These are phyloP conservation scores for Cyanophora paradoxa DNA, from an alignment of 78 protist species.

Conservation along the genomic window DNA sequence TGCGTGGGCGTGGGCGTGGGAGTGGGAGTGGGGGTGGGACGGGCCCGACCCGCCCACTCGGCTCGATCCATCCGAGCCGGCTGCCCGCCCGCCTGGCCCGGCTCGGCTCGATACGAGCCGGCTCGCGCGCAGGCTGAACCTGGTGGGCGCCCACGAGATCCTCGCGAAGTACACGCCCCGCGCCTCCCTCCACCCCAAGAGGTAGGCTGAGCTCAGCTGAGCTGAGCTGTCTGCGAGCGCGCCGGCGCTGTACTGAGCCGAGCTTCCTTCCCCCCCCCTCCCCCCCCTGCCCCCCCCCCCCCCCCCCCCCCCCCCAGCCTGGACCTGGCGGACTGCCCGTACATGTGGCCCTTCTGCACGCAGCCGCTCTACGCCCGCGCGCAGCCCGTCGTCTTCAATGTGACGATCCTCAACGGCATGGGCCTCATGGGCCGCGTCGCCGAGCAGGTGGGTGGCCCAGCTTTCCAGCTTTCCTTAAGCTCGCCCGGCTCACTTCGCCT, in stretches of 20 bases:
- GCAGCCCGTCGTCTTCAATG: constrained; percentile 63
- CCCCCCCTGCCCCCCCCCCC: too few species aligned
- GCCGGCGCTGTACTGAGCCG: too few species aligned
- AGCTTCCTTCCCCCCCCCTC: too few species aligned
- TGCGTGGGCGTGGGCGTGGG: neutral
- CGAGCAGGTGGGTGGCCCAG: neutral
- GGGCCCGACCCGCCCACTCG: too few species aligned
- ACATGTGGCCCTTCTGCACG: constrained; percentile 83
- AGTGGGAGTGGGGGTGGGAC: neutral
- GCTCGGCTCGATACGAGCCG: too few species aligned
- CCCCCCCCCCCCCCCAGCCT: too few species aligned
- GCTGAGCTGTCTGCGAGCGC: too few species aligned
- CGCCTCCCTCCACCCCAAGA: too few species aligned
- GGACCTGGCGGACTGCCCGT: too few species aligned
- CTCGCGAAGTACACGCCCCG: neutral
- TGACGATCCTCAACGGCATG: constrained; percentile 64
- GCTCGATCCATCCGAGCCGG: too few species aligned
- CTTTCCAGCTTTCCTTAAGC: neutral
- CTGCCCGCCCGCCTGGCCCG: too few species aligned
- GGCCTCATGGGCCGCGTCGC: neutral
- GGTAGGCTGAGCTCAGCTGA: too few species aligned
- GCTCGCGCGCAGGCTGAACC: constrained; percentile 29
- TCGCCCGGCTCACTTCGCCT: neutral
- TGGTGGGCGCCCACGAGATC: constrained; percentile 12
- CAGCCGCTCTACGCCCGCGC: constrained; percentile 60